Percentiles rank a stretch among this genome's conserved stretches.
These are phyloP conservation scores for Phytopythium montanum DNA, from an alignment of 352 stramenopile genomes.

Conservation along the genomic window DNA sequence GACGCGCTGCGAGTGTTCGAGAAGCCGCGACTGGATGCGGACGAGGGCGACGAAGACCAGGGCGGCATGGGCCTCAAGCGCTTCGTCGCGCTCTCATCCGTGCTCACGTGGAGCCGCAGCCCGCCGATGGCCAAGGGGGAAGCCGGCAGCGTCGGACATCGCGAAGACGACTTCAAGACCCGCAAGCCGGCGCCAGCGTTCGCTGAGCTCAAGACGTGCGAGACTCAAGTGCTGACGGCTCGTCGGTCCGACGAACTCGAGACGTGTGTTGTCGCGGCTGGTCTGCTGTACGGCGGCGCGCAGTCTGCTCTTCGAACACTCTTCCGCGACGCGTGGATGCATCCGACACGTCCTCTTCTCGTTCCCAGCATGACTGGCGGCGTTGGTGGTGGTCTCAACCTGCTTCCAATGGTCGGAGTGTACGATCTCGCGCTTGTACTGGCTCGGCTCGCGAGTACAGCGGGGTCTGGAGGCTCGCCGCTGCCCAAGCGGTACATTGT, in stretches of 20 bases:
- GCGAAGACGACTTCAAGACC: slow-evolving; percentile 77
- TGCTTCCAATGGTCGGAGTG: slow-evolving; percentile 83
- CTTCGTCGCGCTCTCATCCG: slow-evolving; percentile 72
- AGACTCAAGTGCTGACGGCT: slow-evolving; percentile 82
- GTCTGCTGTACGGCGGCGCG: slow-evolving; percentile 74
- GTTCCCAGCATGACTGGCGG: slow-evolving; percentile 52
- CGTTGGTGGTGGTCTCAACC: slow-evolving; percentile 41
- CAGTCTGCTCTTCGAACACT: slow-evolving; percentile 61
- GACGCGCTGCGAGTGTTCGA: slow-evolving; percentile 68
- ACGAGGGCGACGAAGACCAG: slow-evolving; percentile 23
- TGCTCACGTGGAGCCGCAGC: slow-evolving; percentile 82
- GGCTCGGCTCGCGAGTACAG: slow-evolving; percentile 30
- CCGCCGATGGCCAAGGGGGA: slow-evolving; percentile 34
- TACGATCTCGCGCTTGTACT: slow-evolving; percentile 68
- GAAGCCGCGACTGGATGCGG: slow-evolving; percentile 21
- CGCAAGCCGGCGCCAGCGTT: slow-evolving; percentile 68
- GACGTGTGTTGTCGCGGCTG: slow-evolving; percentile 69
- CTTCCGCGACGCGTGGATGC: slow-evolving; percentile 75
- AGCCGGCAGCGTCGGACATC: slow-evolving; percentile 34
- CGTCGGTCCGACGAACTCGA: slow-evolving; percentile 56
- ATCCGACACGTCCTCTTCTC: slow-evolving; percentile 44
- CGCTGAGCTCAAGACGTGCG: slow-evolving; percentile 71
- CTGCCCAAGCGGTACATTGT: slow-evolving; percentile 62
- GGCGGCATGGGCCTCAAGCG: slow-evolving; percentile 37
- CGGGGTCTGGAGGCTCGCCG: slow-evolving; percentile 14